Percentiles rank a stretch among this genome's conserved stretches.
phyloP scores from a whole-genome alignment of 148 eudicot species.

The Arbutus unedo region DNA sequence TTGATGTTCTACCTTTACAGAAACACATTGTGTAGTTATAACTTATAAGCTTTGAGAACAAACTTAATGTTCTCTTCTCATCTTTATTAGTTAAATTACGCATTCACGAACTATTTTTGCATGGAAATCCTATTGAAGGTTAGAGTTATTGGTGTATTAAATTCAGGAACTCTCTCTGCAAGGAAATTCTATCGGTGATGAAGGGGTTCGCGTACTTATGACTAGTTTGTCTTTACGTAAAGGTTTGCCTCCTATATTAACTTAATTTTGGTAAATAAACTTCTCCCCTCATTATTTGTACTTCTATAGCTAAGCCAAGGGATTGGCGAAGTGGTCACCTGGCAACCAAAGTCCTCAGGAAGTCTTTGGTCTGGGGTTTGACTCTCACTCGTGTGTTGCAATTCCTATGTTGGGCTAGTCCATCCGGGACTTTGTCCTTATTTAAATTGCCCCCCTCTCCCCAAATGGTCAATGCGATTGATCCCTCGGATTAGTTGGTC shows the following conservation, averaged over 20 bases:
- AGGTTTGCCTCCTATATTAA: slow-evolving; percentile 43
- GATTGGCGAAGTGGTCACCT: too few relatives aligned
- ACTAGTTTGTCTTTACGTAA: slow-evolving; percentile 55
- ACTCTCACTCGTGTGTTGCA: too few relatives aligned
- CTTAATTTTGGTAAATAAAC: neutral
- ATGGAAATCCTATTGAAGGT: slow-evolving; percentile 62
- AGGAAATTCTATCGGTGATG: slow-evolving; percentile 93
- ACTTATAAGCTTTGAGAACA: neutral
- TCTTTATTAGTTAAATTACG: neutral
- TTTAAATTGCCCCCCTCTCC: too few relatives aligned
- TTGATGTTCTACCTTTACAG: neutral
- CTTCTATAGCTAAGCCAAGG: neutral
- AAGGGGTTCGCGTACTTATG: slow-evolving; percentile 83
- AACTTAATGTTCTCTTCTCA: neutral
- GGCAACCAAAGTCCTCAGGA: too few relatives aligned
- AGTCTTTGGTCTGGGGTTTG: too few relatives aligned
- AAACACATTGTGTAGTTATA: neutral
- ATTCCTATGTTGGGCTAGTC: too few relatives aligned
- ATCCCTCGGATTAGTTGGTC: too few relatives aligned
- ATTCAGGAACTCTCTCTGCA: slow-evolving; percentile 79
- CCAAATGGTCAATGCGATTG: too few relatives aligned
- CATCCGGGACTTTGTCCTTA: too few relatives aligned
- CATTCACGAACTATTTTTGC: slow-evolving; percentile 65
- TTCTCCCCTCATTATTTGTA: neutral
- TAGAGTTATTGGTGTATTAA: neutral